Conservation (phyloP, 2,329 filamentous ascomycete species). For the Ceratocystis destructans region DNA sequence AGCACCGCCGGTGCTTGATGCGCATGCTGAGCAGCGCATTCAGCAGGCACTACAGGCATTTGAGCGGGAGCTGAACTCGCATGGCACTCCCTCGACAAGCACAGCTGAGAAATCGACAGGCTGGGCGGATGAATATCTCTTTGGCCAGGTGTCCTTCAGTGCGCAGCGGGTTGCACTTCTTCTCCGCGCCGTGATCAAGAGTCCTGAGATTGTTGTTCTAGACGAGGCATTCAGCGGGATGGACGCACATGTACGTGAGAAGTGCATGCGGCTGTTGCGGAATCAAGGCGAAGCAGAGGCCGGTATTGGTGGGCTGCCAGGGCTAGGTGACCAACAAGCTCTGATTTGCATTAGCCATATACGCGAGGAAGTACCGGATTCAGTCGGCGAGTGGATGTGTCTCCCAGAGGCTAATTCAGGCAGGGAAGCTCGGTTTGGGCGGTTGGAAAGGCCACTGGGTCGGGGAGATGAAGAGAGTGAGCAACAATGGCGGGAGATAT, state of each 20-base stretch:
- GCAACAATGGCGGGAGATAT: conserved; percentile 51
- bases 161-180: conserved; percentile 78
- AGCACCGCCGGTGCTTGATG: conserved; percentile 50
- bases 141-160: conserved; percentile 64
- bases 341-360: conserved; percentile 87
- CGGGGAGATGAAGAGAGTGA: conserved; percentile 38
- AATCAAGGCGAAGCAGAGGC: conserved; percentile 29
- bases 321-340: conserved; percentile 58
- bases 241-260: conserved; percentile 68
- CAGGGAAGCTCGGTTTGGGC: conserved; percentile 47
- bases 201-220: conserved; percentile 66
- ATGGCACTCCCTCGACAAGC: background rate
- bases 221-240: conserved; percentile 85
- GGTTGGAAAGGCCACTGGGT: conserved; percentile 47
- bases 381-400: conserved; percentile 72
- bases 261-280: conserved; percentile 66
- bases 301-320: conserved; percentile 33
- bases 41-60: conserved; percentile 66
- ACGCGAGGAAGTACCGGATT: conserved; percentile 76
- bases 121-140: conserved; percentile 56
- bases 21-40: conserved; percentile 39
- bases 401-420: conserved; percentile 61
- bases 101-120: conserved; percentile 20
- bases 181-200: conserved; percentile 66
- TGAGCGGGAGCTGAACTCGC: conserved; percentile 57